phyloP scores from a whole-genome alignment of 345 rosid species.

The Limnanthes douglasii region DNA sequence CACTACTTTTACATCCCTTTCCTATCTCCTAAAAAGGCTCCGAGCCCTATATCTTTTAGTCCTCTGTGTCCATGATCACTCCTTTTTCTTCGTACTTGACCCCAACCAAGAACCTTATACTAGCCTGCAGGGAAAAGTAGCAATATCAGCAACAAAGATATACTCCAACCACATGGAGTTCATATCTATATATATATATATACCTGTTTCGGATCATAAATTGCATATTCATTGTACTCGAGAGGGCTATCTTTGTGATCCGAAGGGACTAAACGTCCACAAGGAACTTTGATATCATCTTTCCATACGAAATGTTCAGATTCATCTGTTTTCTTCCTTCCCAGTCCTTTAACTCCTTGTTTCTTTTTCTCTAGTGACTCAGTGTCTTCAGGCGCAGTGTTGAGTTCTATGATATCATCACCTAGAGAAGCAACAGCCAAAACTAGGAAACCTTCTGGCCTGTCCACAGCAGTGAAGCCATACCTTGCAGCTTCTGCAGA shows the following conservation, averaged over 20 bases:
- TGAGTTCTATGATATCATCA: conserved; percentile 26
- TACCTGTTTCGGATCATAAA: conserved; percentile 69
- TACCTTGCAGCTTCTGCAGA: conserved; percentile 77
- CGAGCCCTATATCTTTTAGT: too few species aligned
- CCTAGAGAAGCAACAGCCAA: conserved; percentile 53
- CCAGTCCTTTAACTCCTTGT: conserved; percentile 51
- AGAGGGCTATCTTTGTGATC: conserved; percentile 46
- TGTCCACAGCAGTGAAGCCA: conserved; percentile 58
- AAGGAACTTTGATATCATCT: conserved; percentile 57
- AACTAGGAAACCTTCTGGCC: conserved; percentile 65
- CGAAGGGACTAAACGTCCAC: conserved; percentile 51
- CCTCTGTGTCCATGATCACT: conserved; percentile 16
- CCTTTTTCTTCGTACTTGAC: conserved; percentile 55
- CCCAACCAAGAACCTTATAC: conserved; percentile 54
- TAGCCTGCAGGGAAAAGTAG: conserved; percentile 25
- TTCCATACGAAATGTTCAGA: conserved; percentile 45
- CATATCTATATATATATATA: too few species aligned
- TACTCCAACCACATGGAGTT: not conserved
- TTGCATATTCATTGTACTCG: conserved; percentile 70
- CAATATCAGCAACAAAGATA: not conserved
- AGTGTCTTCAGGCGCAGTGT: conserved; percentile 43
- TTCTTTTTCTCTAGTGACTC: conserved; percentile 43
- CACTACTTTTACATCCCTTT: too few species aligned
- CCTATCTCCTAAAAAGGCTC: too few species aligned
- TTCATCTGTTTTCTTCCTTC: conserved; percentile 65